Conservation (phyloP, 192 early-diverging fungal species). For the Geosiphon pyriformis region DNA sequence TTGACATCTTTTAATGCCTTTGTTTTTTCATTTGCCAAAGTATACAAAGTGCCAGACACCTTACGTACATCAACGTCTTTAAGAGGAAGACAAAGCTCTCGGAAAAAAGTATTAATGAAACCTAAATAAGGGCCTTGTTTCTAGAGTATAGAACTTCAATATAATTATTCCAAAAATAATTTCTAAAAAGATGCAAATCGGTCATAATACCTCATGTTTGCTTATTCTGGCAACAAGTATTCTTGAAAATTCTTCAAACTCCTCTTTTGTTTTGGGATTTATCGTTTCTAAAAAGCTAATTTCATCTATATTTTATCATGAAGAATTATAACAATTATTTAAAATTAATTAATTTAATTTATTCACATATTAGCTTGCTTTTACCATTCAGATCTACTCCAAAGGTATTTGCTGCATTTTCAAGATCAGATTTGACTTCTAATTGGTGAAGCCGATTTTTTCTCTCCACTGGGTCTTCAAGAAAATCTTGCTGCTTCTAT, state of each 20-base stretch:
- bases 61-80: slow-evolving; percentile 65
- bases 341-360: background rate
- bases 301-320: slow-evolving; percentile 17
- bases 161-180: background rate
- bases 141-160: slow-evolving; percentile 12
- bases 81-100: slow-evolving; percentile 54
- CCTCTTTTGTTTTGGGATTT: slow-evolving; percentile 60
- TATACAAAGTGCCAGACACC: slow-evolving; percentile 51
- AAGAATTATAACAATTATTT: slow-evolving; percentile 8
- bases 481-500: slow-evolving; percentile 33
- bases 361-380: background rate
- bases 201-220: slow-evolving; percentile 41
- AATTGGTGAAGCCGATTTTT: slow-evolving; percentile 49
- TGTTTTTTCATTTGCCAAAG: slow-evolving; percentile 73
- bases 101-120: slow-evolving; percentile 63
- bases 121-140: slow-evolving; percentile 43
- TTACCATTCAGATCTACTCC: slow-evolving; percentile 54
- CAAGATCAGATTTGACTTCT: slow-evolving; percentile 58
- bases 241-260: slow-evolving; percentile 60
- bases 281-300: slow-evolving; percentile 32
- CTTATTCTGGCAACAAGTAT: slow-evolving; percentile 57
- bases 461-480: slow-evolving; percentile 52
- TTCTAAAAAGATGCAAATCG: background rate
- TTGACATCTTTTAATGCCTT: slow-evolving; percentile 50
- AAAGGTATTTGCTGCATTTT: slow-evolving; percentile 61